Base-by-base conservation (phyloP, 2,329 filamentous ascomycete species). In the Diaporthe humulicola region DNA sequence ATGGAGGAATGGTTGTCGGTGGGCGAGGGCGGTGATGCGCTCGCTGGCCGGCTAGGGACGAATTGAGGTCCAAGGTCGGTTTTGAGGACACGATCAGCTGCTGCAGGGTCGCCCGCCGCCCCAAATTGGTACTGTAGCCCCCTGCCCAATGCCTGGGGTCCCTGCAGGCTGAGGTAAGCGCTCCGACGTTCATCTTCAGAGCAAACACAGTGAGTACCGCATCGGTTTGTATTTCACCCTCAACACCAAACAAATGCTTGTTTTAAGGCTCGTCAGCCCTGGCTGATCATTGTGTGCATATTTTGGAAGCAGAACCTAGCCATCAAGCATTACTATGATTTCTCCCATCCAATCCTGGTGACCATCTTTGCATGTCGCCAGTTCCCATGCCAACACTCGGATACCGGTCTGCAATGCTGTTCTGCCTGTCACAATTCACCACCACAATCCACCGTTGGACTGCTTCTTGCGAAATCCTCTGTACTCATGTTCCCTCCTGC, bases 21-120 rank as follows among this genome's bases (percentile, higher is more conserved):
- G 17, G 48, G 28, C 33, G 33, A 50, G n/a, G 60, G 40, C 28
- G 74, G 33, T 54, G 48, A 36, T 54, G 57, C 45, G 42, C 69
- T 60, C 33, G 66, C 28, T 38, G 48, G 50, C 60, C 22, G 12
- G 48, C 28, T 38, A 36, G 45, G 36, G n/a, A 57, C 25, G 67
- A 58, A 28, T 33, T 30, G 22, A 48, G 64, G 28, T 50, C 19
- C 7, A 40, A 40, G 33, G 64, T 69, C 64, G 48, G 15, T 5
- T 69, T 69, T 64, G 48, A 72, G 70, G 70, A 72, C 70, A 72
- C 70, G 56, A 72, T 72, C 70, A 56, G 58, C 70, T 64, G 70
- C 70, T 56, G 70, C 70, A 69, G 33, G 45, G 64, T 28, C 45
- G 45, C 64, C 22, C 22, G 45, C 64, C 28, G 64, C 17, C 17